Evolutionary conservation across 371 early-diverging fungal genomes (phyloP), one percentile per base, ranked within the genome.

Genomic region (Mortierella sp.): DNA sequence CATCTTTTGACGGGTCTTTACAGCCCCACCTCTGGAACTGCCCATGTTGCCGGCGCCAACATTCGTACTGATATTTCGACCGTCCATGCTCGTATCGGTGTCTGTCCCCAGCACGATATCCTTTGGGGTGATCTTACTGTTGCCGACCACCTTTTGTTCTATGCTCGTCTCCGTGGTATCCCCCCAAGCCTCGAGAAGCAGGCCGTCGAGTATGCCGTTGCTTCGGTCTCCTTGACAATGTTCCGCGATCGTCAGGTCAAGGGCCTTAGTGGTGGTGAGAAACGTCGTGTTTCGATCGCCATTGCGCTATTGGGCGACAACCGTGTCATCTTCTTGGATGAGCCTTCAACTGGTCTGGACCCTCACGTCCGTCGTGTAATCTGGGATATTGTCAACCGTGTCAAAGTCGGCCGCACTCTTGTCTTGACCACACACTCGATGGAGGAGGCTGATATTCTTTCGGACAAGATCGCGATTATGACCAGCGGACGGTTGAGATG

Each of bases 81-180:
- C 10, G 94, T 96, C 5, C 94, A 93, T 77, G 73, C 87, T 48
- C 88, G 84, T 72, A 94, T 94, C 70, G 96, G 95, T 48, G 90
- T 95, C 35, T 96, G 95, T 75, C 95, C 96, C 14, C 95, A 93
- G 82, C 93, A 93, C 74, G 95, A 94, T 80, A 94, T 95, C 70
- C 89, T 96, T 4, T 96, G 95, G 95, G 93, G 91, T 43, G 95
- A 95, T 75, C 87, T 96, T 32, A 95, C 95, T 1, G 91, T 94
- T 8, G 90, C 82, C 10, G 96, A 95, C 81, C 95, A 96, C 81
- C 74, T 95, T 29, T 81, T 91, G 71, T 96, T 94, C 79, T 95
- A 95, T 76, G 68, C 68, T 41, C 68, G 68, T 16, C 76, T 95
- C 27, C 94, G 94, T 75, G 95, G 96, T 54, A 87, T 95, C 72